Base-by-base conservation (phyloP, 2,329 filamentous ascomycete species). In the Aspergillus fischeri region DNA sequence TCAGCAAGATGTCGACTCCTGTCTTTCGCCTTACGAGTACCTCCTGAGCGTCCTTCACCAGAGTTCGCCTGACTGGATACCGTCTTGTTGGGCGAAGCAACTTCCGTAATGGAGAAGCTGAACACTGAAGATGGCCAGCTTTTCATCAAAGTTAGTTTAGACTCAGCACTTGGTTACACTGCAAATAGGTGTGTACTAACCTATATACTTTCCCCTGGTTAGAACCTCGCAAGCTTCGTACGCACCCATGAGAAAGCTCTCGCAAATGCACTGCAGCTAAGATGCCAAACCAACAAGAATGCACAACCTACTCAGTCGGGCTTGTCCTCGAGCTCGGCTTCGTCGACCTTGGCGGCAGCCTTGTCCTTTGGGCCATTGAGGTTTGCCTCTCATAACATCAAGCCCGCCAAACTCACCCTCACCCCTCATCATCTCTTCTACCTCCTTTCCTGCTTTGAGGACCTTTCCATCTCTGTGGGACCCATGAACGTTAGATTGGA, bases 381-480 rank as follows among this genome's bases (percentile, higher is more conserved):
- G 69, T 94, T 97, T 72, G 86, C 91, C 49, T 95, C 92, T 5
- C 88, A 91, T 67, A 89, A 80, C 66, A 84, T 92, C 70, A 97
- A 96, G 78, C 91, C 92, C 21, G 90, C 91, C 44, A 96, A 95
- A 77, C 81, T 99, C 64, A 92, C 92, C 42, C 82, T 99, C 62
- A 97, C 94, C 11, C 91, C 94, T 21, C 94, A 99, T 71, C 94
- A 99, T 73, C 85, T 99, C 29, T 97, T 96, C 80, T 99, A 96
- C 73, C 84, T 99, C 32, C 84, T 99, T 54, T 96, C 92, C 56
- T 90, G 92, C 55, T 97, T 97, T 75, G 92, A 97, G 78, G 93
- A 97, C 62, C 82, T 97, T 59, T 86, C 87, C 58, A 94, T 97
- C 64, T 83, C 88, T 60, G 92, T 97, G 61, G 94, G 94, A 4